These are phyloP conservation scores for Warburgia ugandensis DNA, from an alignment of 164 flowering plant genomes.

Conservation along the genomic window DNA sequence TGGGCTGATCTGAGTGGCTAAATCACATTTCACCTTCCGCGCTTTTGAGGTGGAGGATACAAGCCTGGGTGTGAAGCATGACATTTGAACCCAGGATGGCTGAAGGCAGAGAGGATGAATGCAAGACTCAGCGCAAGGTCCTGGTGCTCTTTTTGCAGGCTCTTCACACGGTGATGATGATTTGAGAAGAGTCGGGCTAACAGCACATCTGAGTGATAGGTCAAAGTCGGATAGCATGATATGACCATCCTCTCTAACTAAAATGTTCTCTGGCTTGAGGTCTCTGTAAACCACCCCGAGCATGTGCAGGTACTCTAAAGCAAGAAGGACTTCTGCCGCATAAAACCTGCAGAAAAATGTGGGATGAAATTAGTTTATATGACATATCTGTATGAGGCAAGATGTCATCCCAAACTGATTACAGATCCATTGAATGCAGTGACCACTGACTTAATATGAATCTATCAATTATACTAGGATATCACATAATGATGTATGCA, in stretches of 20 bases:
- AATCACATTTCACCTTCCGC: constrained; percentile 42
- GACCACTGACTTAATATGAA: no score
- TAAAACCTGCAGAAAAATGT: constrained; percentile 54
- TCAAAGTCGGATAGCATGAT: constrained; percentile 92
- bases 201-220: constrained; percentile 65
- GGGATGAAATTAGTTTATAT: not conserved
- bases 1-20: constrained; percentile 35
- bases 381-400: not conserved
- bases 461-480: no score
- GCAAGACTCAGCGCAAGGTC: constrained; percentile 57
- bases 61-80: constrained; percentile 68
- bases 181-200: constrained; percentile 48
- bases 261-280: constrained; percentile 80
- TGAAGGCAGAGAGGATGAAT: constrained; percentile 74
- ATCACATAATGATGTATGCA: no score
- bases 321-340: constrained; percentile 79
- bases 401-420: not conserved
- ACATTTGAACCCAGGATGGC: constrained; percentile 58
- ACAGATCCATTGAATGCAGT: no score
- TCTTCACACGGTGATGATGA: constrained; percentile 33
- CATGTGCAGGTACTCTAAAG: constrained; percentile 90
- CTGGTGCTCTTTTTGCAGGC: constrained; percentile 33
- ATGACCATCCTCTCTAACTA: constrained; percentile 88
- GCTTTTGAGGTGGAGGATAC: constrained; percentile 35
- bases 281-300: constrained; percentile 92